These are phyloP conservation scores for Clitopilus passeckerianus DNA, from an alignment of 768 basidiomycete species.

Conservation along the genomic window DNA sequence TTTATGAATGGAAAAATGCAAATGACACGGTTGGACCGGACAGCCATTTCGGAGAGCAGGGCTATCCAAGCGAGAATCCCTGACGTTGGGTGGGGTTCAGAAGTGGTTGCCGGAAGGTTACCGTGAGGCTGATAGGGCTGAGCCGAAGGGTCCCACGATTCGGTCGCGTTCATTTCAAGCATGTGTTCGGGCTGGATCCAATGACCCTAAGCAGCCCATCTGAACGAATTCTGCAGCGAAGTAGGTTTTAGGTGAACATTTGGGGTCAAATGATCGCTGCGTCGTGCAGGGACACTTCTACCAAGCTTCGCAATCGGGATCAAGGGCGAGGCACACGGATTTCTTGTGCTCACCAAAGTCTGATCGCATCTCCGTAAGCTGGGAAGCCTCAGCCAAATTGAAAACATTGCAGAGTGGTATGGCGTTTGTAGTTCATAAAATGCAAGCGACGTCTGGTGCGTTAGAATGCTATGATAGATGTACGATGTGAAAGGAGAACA, in stretches of 20 bases:
- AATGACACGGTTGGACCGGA: constrained; percentile 45
- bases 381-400: neutral
- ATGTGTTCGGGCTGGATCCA: neutral
- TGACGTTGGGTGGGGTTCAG: constrained; percentile 24
- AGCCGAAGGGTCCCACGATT: constrained; percentile 36
- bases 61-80: constrained; percentile 33
- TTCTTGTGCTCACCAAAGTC: neutral
- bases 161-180: constrained; percentile 20
- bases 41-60: constrained; percentile 19
- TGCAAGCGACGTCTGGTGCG: neutral
- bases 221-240: constrained; percentile 1
- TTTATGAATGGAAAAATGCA: constrained; percentile 29
- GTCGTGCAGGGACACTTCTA: constrained; percentile 2
- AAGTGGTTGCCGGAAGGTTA: constrained; percentile 16
- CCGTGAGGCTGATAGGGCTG: constrained; percentile 28
- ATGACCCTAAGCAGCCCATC: neutral
- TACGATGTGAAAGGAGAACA: neutral
- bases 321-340: constrained; percentile 14
- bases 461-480: neutral
- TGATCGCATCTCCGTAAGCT: neutral
- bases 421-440: neutral
- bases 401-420: neutral
- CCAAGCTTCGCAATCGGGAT: constrained; percentile 10
- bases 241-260: constrained; percentile 5
- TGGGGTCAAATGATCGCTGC: constrained; percentile 11